phyloP scores from a whole-genome alignment of 1,284 basidiomycete genomes.

The Waitea zeae region DNA sequence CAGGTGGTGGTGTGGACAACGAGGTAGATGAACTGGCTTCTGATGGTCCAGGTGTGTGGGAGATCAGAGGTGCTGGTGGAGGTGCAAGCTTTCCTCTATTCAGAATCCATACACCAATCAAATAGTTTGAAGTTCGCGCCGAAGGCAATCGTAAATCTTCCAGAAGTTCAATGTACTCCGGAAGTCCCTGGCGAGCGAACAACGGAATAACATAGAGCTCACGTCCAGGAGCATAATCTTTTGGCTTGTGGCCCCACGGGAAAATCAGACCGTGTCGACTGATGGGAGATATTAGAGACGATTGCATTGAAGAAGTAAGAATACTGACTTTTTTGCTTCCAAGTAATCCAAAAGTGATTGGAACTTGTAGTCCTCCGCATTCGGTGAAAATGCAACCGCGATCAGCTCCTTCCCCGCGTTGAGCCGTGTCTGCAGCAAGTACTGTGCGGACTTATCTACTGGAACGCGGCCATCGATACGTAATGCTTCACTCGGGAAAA shows the following conservation, averaged over 20 bases:
- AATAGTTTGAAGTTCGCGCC: slow-evolving; percentile 38
- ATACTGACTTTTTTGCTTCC: slow-evolving; percentile 54
- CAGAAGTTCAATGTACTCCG: slow-evolving; percentile 75
- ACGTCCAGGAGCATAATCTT: slow-evolving; percentile 60
- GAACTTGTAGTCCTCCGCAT: slow-evolving; percentile 30
- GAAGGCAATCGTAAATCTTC: slow-evolving; percentile 64
- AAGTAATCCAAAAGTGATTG: slow-evolving; percentile 52
- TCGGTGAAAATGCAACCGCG: slow-evolving; percentile 52
- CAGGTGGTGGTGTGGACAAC: background rate
- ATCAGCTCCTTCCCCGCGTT: slow-evolving; percentile 68
- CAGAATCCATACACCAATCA: slow-evolving; percentile 74
- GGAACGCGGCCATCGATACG: slow-evolving; percentile 74
- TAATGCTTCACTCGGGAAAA: slow-evolving; percentile 51
- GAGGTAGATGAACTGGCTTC: slow-evolving; percentile 12
- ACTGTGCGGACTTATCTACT: slow-evolving; percentile 53
- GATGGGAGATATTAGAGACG: slow-evolving; percentile 7
- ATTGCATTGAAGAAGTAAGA: slow-evolving; percentile 3
- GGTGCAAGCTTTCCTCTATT: slow-evolving; percentile 53
- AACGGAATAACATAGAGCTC: slow-evolving; percentile 85
- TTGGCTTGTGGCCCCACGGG: slow-evolving; percentile 62
- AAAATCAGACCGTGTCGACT: slow-evolving; percentile 80
- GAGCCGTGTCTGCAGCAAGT: slow-evolving; percentile 58
- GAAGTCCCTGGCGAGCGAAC: slow-evolving; percentile 45
- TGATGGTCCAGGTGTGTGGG: slow-evolving; percentile 15
- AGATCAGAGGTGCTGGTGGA: slow-evolving; percentile 13